Percentiles rank a stretch among this genome's conserved stretches.
These are phyloP conservation scores for Globisporangium camurandrum DNA, from an alignment of 352 stramenopile genomes.

Conservation along the genomic window DNA sequence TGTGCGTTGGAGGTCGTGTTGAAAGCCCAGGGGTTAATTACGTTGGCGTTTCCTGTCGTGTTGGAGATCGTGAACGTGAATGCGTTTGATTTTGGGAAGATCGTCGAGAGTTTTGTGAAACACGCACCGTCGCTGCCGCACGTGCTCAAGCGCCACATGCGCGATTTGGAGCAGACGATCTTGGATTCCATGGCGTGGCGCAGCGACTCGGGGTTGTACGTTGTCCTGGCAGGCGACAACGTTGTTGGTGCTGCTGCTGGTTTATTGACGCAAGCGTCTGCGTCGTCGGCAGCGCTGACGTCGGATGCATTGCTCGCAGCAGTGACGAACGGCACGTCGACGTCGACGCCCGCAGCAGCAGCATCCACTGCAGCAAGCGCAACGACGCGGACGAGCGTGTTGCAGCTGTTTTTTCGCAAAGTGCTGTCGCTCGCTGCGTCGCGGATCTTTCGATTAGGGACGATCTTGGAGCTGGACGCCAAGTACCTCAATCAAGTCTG, in stretches of 20 bases:
- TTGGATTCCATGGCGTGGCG: slow-evolving; percentile 71
- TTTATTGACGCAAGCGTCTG: neutral
- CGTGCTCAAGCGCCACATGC: slow-evolving; percentile 79
- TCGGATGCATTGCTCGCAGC: slow-evolving; percentile 6
- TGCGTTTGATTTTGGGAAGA: slow-evolving; percentile 83
- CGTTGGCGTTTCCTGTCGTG: slow-evolving; percentile 76
- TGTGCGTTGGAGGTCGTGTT: slow-evolving; percentile 80
- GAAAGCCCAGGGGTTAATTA: slow-evolving; percentile 82
- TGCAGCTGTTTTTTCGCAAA: slow-evolving; percentile 86
- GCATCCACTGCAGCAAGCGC: neutral
- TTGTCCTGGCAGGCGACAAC: slow-evolving; percentile 41
- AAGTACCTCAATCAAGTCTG: slow-evolving; percentile 81
- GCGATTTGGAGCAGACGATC: slow-evolving; percentile 79
- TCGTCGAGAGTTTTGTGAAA: slow-evolving; percentile 85
- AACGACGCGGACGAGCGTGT: slow-evolving; percentile 28
- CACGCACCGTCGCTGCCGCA: slow-evolving; percentile 63
- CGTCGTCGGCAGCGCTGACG: slow-evolving; percentile 3
- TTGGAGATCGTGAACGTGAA: slow-evolving; percentile 68
- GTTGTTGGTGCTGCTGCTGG: too few species aligned
- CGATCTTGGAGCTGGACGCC: slow-evolving; percentile 56
- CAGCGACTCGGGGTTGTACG: slow-evolving; percentile 63
- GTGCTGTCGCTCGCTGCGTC: slow-evolving; percentile 74
- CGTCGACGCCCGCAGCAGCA: slow-evolving; percentile 4
- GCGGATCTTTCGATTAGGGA: slow-evolving; percentile 69
- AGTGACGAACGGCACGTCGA: slow-evolving; percentile 11